Conservation (phyloP, 768 basidiomycete species). For the Sporobolomyces roseus region DNA sequence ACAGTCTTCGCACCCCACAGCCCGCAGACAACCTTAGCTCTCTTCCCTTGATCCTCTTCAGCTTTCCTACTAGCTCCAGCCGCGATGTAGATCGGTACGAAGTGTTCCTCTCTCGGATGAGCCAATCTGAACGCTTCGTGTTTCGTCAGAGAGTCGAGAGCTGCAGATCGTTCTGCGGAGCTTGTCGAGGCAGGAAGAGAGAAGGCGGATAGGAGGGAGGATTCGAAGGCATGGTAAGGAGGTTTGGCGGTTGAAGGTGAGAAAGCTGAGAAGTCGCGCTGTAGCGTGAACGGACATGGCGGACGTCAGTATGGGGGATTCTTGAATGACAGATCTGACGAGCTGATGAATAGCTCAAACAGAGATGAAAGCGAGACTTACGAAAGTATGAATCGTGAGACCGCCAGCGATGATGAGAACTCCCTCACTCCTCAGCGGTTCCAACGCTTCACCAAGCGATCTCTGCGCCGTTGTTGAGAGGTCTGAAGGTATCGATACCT, state of each 20-base stretch:
- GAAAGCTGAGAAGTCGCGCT: constrained; percentile 56
- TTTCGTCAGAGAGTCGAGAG: constrained; percentile 57
- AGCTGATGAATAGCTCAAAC: neutral
- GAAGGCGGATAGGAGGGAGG: constrained; percentile 60
- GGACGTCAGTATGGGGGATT: neutral
- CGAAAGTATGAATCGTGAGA: constrained; percentile 63
- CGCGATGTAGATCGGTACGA: constrained; percentile 72
- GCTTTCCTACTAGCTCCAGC: constrained; percentile 65
- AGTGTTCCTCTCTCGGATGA: constrained; percentile 76
- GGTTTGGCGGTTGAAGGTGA: constrained; percentile 55
- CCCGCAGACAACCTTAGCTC: constrained; percentile 54
- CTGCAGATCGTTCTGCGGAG: constrained; percentile 58
- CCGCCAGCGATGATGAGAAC: constrained; percentile 70
- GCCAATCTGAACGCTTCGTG: constrained; percentile 64
- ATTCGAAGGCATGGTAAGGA: constrained; percentile 59
- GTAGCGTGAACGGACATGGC: neutral
- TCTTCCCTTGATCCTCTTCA: constrained; percentile 46
- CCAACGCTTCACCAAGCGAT: constrained; percentile 62
- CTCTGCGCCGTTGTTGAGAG: constrained; percentile 63
- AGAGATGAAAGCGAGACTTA: neutral
- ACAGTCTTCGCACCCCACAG: constrained; percentile 63
- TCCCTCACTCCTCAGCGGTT: constrained; percentile 62
- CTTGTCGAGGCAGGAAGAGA: constrained; percentile 47
- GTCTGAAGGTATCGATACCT: constrained; percentile 56
- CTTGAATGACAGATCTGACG: no score